Conservation (phyloP, 2,329 filamentous ascomycete genomes). For the Elsinoe batatas region DNA sequence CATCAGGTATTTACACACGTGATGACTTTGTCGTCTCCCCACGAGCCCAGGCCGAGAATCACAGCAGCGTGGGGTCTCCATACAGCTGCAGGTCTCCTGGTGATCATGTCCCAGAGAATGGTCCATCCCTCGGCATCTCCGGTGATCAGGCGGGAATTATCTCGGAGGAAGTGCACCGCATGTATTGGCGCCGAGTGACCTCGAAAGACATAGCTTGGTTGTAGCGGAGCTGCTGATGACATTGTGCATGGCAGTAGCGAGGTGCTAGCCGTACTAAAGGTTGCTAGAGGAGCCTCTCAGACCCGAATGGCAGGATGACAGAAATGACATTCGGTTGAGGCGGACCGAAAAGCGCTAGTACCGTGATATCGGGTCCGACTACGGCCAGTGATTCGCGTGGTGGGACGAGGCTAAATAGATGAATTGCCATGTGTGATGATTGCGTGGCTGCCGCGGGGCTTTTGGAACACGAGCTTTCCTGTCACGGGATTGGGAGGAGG, state of each 20-base stretch:
- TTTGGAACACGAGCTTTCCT: not conserved
- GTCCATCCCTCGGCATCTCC: conserved; percentile 88
- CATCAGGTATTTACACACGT: conserved; percentile 52
- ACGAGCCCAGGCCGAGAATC: conserved; percentile 64
- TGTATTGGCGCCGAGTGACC: conserved; percentile 79
- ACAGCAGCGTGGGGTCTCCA: conserved; percentile 78
- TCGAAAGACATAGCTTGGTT: conserved; percentile 63
- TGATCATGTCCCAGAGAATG: conserved; percentile 73
- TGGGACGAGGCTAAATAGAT: conserved; percentile 2
- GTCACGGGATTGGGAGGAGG: not conserved
- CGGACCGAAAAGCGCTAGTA: conserved; percentile 7
- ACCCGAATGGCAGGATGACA: no score
- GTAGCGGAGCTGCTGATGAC: conserved; percentile 34
- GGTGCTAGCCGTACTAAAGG: not conserved
- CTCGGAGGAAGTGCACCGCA: conserved; percentile 58
- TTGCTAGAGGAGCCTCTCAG: not conserved
- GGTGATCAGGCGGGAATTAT: conserved; percentile 68
- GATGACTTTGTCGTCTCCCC: conserved; percentile 64
- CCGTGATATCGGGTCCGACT: conserved; percentile 3
- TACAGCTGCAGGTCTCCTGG: conserved; percentile 69
- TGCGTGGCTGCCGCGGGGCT: not conserved
- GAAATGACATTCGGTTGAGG: conserved; percentile 2
- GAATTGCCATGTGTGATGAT: conserved; percentile 10
- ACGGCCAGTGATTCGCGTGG: not conserved
- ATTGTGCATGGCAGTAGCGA: not conserved